These are phyloP conservation scores for Lantana camara DNA, from an alignment of 257 asterid species.

Conservation along the genomic window DNA sequence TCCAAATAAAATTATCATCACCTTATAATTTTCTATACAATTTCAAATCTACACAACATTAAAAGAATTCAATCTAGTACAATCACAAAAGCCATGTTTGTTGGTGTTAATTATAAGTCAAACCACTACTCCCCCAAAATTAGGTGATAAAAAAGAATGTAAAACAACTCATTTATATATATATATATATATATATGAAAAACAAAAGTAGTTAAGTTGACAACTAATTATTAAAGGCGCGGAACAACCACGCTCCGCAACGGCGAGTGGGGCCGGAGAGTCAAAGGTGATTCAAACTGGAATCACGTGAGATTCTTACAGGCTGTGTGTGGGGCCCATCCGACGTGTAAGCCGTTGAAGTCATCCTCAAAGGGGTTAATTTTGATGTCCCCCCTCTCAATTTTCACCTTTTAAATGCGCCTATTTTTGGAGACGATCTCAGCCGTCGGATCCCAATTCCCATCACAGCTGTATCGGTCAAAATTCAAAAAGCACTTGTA, in stretches of 20 bases:
- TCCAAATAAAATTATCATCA: too few species aligned
- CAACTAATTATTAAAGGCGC: not conserved
- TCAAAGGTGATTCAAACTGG: constrained; percentile 47
- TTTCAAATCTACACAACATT: too few species aligned
- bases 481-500: constrained; percentile 42
- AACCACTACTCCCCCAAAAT: not conserved
- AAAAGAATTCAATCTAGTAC: too few species aligned
- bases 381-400: not conserved
- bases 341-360: constrained; percentile 53
- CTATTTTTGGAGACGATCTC: constrained; percentile 18
- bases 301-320: constrained; percentile 68
- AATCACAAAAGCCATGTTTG: not conserved
- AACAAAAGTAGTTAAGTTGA: not conserved
- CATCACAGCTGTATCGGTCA: constrained; percentile 40
- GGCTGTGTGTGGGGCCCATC: constrained; percentile 52
- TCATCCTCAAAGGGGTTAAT: constrained; percentile 39
- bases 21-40: too few species aligned
- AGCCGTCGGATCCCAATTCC: constrained; percentile 28
- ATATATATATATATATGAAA: not conserved
- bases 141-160: too few species aligned
- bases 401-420: constrained; percentile 17
- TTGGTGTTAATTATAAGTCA: not conserved
- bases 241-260: constrained; percentile 26
- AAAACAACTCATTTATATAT: not conserved
- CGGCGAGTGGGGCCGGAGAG: constrained; percentile 48